phyloP scores from a whole-genome alignment of 768 basidiomycete species.

The Russula olivacea region DNA sequence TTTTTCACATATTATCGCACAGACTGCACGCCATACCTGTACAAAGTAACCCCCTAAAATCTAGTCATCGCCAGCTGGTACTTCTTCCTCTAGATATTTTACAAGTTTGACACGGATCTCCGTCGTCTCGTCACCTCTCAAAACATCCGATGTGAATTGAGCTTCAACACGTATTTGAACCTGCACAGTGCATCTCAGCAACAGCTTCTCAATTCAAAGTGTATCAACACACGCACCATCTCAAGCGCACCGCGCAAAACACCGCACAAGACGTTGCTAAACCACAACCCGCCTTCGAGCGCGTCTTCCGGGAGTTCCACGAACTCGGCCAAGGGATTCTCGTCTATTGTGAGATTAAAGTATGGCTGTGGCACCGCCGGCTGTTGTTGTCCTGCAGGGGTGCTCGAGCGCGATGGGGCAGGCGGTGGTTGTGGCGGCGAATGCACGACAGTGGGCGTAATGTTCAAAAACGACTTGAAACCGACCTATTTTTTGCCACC shows the following conservation, averaged over 20 bases:
- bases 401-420: constrained; percentile 37
- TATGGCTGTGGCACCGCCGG: constrained; percentile 40
- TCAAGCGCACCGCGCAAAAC: constrained; percentile 90
- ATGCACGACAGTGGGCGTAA: constrained; percentile 78
- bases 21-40: background rate
- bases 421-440: constrained; percentile 39
- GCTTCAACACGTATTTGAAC: constrained; percentile 94
- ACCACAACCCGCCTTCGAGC: constrained; percentile 90
- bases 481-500: constrained; percentile 66
- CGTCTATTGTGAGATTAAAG: constrained; percentile 85
- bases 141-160: constrained; percentile 81
- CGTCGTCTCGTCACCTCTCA: constrained; percentile 90
- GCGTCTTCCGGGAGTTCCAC: constrained; percentile 94
- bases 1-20: constrained; percentile 9
- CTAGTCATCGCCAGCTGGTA: constrained; percentile 88
- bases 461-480: constrained; percentile 95
- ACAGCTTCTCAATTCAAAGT: background rate
- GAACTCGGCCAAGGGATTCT: constrained; percentile 95
- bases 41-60: constrained; percentile 4
- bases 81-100: constrained; percentile 93
- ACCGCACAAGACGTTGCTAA: constrained; percentile 93
- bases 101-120: constrained; percentile 88
- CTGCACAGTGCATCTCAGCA: constrained; percentile 38
- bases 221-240: constrained; percentile 62
- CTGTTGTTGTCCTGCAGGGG: constrained; percentile 34